Evolutionary conservation across 1,284 basidiomycete genomes (phyloP).

Genomic region (Phellopilus nigrolimitatus): DNA sequence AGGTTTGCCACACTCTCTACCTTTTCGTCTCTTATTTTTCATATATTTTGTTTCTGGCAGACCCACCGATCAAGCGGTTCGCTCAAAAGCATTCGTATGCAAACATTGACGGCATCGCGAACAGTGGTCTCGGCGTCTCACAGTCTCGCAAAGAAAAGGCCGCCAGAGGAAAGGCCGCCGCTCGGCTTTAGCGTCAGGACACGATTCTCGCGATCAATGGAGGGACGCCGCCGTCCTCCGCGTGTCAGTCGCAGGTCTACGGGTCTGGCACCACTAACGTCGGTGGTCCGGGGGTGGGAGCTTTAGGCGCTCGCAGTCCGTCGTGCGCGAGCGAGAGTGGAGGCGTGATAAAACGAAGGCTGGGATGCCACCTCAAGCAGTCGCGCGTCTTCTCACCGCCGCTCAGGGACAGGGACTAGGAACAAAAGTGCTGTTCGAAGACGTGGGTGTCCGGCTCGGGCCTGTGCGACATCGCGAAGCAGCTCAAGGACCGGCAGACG

Average conservation of each 20-base stretch:
- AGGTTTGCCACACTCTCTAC: slow-evolving; percentile 45
- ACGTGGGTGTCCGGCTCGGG: slow-evolving; percentile 39
- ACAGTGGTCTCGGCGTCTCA: slow-evolving; percentile 77
- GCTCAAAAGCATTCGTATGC: slow-evolving; percentile 88
- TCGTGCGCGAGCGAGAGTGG: slow-evolving; percentile 41
- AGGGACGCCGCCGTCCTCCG: slow-evolving; percentile 19
- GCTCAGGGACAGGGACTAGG: slow-evolving; percentile 41
- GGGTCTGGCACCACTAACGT: slow-evolving; percentile 18
- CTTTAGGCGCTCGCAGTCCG: slow-evolving; percentile 46
- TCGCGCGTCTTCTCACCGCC: slow-evolving; percentile 47
- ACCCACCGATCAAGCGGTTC: slow-evolving; percentile 87
- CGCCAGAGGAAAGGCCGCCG: slow-evolving; percentile 25
- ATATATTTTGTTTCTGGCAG: slow-evolving; percentile 35
- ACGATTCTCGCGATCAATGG: slow-evolving; percentile 35
- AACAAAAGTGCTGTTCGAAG: slow-evolving; percentile 40
- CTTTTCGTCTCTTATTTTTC: neutral
- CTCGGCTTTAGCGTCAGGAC: slow-evolving; percentile 42
- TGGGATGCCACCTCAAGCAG: slow-evolving; percentile 51
- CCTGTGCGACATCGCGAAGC: slow-evolving; percentile 38
- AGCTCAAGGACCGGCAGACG: too few species aligned
- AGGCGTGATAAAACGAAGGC: slow-evolving; percentile 37
- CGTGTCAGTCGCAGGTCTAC: slow-evolving; percentile 23
- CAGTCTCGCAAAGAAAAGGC: slow-evolving; percentile 25
- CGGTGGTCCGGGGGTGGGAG: too few species aligned
- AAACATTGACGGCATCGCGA: slow-evolving; percentile 84